These are phyloP conservation scores for Colletotrichum chrysophilum DNA, from an alignment of 2,329 filamentous ascomycete genomes.

Conservation along the genomic window DNA sequence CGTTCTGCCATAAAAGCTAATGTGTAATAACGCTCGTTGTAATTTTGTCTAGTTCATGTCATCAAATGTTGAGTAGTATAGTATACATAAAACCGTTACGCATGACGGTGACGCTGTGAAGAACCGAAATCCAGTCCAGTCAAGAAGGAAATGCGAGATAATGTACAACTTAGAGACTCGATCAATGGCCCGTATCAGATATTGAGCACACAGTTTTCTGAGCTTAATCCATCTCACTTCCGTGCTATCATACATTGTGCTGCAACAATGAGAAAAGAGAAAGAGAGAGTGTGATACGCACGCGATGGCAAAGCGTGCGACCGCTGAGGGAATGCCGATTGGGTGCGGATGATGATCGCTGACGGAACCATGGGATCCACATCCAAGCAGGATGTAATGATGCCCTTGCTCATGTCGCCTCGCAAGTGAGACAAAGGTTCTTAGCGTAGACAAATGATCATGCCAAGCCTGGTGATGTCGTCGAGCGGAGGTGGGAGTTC, in stretches of 20 bases:
- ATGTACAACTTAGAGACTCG: neutral
- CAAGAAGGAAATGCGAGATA: neutral
- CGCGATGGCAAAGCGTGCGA: no score
- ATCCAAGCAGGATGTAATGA: neutral
- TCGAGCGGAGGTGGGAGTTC: neutral
- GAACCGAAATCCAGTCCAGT: neutral
- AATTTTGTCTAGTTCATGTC: neutral
- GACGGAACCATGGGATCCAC: neutral
- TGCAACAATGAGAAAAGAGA: no score
- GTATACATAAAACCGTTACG: neutral
- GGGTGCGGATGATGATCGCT: neutral
- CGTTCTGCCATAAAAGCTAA: no score
- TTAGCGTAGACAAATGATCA: neutral
- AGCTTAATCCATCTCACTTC: neutral
- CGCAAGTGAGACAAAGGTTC: neutral
- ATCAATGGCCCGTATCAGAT: neutral
- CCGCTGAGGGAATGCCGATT: neutral
- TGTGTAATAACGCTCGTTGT: neutral
- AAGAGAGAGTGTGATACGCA: neutral
- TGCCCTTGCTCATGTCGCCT: neutral
- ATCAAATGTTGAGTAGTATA: neutral
- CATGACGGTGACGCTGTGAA: neutral
- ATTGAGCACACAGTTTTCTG: no score
- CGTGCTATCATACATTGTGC: neutral
- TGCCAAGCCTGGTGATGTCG: conserved; percentile 13